Conservation (phyloP, 1,284 basidiomycete genomes). For the Boletus smithii region DNA sequence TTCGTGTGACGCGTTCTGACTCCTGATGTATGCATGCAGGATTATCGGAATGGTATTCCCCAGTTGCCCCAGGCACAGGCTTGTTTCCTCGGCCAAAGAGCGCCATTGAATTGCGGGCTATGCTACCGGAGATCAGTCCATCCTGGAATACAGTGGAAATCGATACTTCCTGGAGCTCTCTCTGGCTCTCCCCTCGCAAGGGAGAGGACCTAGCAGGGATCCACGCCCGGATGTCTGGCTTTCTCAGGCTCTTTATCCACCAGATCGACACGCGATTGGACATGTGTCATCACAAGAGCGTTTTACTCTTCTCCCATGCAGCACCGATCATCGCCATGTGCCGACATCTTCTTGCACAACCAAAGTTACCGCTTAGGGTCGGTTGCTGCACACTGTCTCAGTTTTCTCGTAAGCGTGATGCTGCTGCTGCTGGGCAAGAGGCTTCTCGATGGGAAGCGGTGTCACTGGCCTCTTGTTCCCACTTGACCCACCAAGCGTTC, state of each 20-base stretch:
- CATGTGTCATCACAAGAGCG: conserved; percentile 40
- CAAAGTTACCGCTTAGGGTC: conserved; percentile 49
- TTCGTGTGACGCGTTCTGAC: not conserved
- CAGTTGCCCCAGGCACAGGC: conserved; percentile 61
- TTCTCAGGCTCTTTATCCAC: conserved; percentile 52
- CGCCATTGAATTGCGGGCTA: conserved; percentile 47
- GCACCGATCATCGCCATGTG: conserved; percentile 74
- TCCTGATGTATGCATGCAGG: conserved; percentile 42
- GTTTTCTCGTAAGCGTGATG: conserved; percentile 35
- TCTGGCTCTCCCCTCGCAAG: conserved; percentile 67
- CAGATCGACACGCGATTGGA: conserved; percentile 46
- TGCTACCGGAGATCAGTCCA: conserved; percentile 57
- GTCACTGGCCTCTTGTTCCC: conserved; percentile 51
- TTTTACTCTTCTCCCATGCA: conserved; percentile 77
- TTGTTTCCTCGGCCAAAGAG: conserved; percentile 67
- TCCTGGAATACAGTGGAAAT: conserved; percentile 62
- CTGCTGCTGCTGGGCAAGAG: conserved; percentile 32
- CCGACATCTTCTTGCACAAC: conserved; percentile 55
- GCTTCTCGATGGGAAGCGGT: conserved; percentile 42
- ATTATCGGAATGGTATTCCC: conserved; percentile 82
- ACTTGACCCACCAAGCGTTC: conserved; percentile 54
- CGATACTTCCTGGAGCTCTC: conserved; percentile 56
- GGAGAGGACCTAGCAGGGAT: conserved; percentile 68
- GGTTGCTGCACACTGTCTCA: conserved; percentile 71
- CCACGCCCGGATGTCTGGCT: conserved; percentile 57